Percentiles rank a stretch among this genome's conserved stretches.
phyloP scores from a whole-genome alignment of 768 basidiomycete genomes.

The Psilocybe cyanescens region DNA sequence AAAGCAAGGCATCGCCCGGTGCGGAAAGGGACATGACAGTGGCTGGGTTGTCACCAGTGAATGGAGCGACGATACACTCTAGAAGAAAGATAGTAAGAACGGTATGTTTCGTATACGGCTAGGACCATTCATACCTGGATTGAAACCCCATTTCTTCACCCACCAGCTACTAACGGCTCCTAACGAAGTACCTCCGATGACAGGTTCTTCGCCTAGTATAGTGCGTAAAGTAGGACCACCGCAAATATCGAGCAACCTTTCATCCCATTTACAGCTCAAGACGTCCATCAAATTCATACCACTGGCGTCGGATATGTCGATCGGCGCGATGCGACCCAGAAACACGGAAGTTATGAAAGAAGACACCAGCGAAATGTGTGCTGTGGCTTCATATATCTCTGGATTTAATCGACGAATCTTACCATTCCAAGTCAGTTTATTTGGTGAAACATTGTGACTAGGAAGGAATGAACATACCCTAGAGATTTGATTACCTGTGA shows the following conservation, averaged over 20 bases:
- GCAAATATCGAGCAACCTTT: constrained; percentile 63
- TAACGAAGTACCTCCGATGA: constrained; percentile 68
- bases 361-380: constrained; percentile 78
- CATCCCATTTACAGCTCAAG: constrained; percentile 74
- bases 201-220: constrained; percentile 80
- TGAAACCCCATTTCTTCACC: constrained; percentile 77
- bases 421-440: constrained; percentile 3
- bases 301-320: constrained; percentile 88
- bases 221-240: constrained; percentile 67
- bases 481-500: constrained; percentile 86
- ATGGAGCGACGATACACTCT: constrained; percentile 83
- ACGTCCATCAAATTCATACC: constrained; percentile 92
- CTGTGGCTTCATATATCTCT: constrained; percentile 59
- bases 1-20: constrained; percentile 83
- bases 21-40: constrained; percentile 76
- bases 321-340: constrained; percentile 74
- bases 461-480: constrained; percentile 46
- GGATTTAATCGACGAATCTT: constrained; percentile 63
- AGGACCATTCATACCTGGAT: constrained; percentile 46
- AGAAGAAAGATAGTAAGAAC: neutral
- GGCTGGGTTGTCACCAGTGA: constrained; percentile 91
- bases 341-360: constrained; percentile 87
- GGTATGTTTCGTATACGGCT: neutral
- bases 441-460: neutral
- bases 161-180: constrained; percentile 74